Conservation (phyloP, 129 eudicot species). For the Saposhnikovia divaricata region DNA sequence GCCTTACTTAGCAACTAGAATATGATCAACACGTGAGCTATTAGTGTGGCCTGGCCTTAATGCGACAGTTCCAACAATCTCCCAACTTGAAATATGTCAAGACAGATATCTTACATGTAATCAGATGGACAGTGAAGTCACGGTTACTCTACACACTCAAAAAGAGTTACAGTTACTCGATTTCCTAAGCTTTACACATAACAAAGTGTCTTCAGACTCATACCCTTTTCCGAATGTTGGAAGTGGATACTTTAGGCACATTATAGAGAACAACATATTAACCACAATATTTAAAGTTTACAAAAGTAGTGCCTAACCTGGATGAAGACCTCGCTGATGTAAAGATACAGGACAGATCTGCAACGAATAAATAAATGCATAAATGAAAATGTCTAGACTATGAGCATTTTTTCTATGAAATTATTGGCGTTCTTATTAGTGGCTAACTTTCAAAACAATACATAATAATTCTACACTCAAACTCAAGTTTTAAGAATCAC, state of each 20-base stretch:
- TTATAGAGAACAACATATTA: background rate
- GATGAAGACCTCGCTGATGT: conserved; percentile 47
- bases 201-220: background rate
- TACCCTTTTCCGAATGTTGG: background rate
- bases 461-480: background rate
- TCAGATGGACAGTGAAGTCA: background rate
- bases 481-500: background rate
- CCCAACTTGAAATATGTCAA: background rate
- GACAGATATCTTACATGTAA: background rate
- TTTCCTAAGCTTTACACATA: background rate
- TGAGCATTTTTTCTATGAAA: background rate
- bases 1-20: background rate
- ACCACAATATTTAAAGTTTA: background rate
- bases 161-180: background rate
- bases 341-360: conserved; percentile 54
- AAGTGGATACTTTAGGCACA: background rate
- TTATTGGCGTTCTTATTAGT: background rate
- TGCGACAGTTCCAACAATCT: background rate
- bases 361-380: conserved; percentile 11
- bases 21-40: background rate
- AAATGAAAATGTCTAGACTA: background rate
- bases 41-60: background rate
- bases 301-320: conserved; percentile 39
- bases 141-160: background rate
- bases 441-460: background rate